Evolutionary conservation across 805 yeast genomes (phyloP), one percentile per base, ranked within the genome.

Genomic region (Candida nanaspora): DNA sequence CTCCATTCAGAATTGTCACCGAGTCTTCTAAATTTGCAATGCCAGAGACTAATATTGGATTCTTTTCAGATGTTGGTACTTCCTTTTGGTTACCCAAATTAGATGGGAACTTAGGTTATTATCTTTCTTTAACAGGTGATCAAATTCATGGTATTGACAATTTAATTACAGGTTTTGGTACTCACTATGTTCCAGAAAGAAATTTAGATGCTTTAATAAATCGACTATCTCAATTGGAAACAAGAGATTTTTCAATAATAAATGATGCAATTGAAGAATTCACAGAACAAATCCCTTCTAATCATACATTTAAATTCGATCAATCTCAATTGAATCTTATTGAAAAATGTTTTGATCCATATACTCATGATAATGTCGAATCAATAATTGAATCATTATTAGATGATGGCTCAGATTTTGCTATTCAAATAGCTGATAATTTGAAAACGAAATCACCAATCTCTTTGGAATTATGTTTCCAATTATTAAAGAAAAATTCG

Each of bases 21-120:
- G 97, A 91, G 53, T 74, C 76, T 52, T 89, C 98, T 10, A 74
- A 81, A 58, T 75, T 88, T 66, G 96, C 98, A 46, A 93, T 93
- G 98, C 98, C 98, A 8, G 98, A 93, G 64, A 84, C 94, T 72
- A 88, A 86, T 55, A 93, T 93, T 59, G 98, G 98, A 1, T 86
- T 87, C 62, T 85, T 86, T 65, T 95, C 95, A 18, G 98, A 93
- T 61, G 98, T 93, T 11, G 98, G 97, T 34, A 82, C 94, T 29
- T 78, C 95, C 10, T 91, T 86, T 64, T 89, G 88, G 63, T 68
- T 93, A 51, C 88, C 95, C 27, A 76, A 84, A 47, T 63, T 87
- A 45, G 88, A 86, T 52, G 86, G 86, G 39, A 78, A 86, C 50
- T 65, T 89, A 45, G 97, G 98, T 37, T 76, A 82, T 58, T 93